Percentiles rank a stretch among this genome's conserved stretches.
phyloP scores from a whole-genome alignment of 495 filamentous ascomycete species.

The Penicillium lagena region DNA sequence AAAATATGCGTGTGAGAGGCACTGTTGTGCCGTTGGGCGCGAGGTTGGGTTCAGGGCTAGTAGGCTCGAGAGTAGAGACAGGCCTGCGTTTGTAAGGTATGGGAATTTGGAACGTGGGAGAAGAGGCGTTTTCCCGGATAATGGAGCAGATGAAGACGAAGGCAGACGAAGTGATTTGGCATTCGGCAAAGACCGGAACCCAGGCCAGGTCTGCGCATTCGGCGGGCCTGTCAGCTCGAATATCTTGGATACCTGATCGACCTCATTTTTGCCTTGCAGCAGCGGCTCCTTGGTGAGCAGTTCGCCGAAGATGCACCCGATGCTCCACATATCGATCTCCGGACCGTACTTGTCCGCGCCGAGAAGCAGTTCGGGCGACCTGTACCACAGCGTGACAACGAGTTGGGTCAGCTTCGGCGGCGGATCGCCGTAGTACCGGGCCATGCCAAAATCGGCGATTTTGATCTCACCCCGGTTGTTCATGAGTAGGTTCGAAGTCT shows the following conservation, averaged over 20 bases:
- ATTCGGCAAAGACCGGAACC: constrained; percentile 83
- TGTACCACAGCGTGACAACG: constrained; percentile 97
- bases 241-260: constrained; percentile 78
- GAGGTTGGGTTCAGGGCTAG: constrained; percentile 68
- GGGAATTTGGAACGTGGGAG: constrained; percentile 68
- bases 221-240: constrained; percentile 90
- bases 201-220: constrained; percentile 78
- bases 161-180: constrained; percentile 80
- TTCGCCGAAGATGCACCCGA: constrained; percentile 96
- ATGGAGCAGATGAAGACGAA: constrained; percentile 17
- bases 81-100: constrained; percentile 70
- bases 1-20: constrained; percentile 79
- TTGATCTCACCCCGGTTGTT: constrained; percentile 95
- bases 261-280: constrained; percentile 89
- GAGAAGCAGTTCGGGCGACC: constrained; percentile 83
- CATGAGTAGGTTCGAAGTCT: constrained; percentile 92
- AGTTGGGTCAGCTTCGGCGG: constrained; percentile 81
- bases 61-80: constrained; percentile 58
- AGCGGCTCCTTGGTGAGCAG: constrained; percentile 77
- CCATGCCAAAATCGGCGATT: constrained; percentile 97
- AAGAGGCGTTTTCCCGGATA: constrained; percentile 18
- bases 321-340: constrained; percentile 89
- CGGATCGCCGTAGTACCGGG: constrained; percentile 79
- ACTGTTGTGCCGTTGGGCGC: constrained; percentile 63
- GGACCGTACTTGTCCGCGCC: constrained; percentile 70